Evolutionary conservation across 176 grass and related monocot species (phyloP), one percentile per base, ranked within the genome.

Genomic region (Triticum monococcum): DNA sequence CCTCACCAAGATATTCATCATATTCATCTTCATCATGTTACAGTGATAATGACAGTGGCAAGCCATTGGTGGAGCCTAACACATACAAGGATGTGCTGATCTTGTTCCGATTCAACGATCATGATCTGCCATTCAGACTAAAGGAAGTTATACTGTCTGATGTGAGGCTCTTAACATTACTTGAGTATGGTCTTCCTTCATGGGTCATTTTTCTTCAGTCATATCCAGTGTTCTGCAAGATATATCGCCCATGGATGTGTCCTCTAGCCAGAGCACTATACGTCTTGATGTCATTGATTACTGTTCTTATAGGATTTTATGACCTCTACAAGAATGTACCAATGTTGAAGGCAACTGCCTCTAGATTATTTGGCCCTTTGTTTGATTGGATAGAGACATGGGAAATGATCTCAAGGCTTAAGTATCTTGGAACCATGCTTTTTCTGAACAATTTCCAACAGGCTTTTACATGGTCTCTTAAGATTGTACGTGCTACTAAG

Each of bases 271-370:
- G 94, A 90, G 90, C 81, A 83, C 82, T 96, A 41, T 96, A 99
- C 79, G 90, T 99, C 70, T 68, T 96, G 72, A 99, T 99, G 80
- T 99, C 97, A 66, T 81, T 99, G 45, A 36, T 88, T 72, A 96
- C 97, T 79, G 94, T 96, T 83, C 91, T 99, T 64, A 99, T 99
- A 73, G 97, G 97, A 68, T 99, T 99, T 88, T 99, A 99, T 92
- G 97, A 99, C 41, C 89, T 96, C 22, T 99, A 96, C 88, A 99
- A 99, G 86, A 96, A 99, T 91, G 97, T 99, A 50, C 97, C 97
- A 7, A 74, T 99, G 93, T 86, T 99, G 68, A 99, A 96, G 72
- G 92, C 88, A 64, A 99, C 97, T 78, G 87, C 94, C 43, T 96
- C 97, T 80, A 93, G 89, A 83, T 88, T 99, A 32, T 99, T 99